Conservation (phyloP, 164 flowering plant species). For the Umbellularia californica region DNA sequence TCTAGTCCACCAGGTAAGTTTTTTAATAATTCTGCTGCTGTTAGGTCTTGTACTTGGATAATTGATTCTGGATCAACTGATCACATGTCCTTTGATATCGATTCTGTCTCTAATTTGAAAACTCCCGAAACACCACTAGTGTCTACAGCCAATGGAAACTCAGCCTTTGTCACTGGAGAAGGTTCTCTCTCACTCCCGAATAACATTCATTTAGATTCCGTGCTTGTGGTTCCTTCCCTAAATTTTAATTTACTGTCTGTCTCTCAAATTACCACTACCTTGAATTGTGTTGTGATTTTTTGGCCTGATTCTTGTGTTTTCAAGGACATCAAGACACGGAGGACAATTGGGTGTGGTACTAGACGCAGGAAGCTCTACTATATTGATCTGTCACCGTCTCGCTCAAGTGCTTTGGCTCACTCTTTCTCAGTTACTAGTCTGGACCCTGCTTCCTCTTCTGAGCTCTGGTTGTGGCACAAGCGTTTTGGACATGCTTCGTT, state of each 20-base stretch:
- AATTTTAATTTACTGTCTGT: neutral
- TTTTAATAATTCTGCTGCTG: neutral
- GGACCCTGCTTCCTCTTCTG: neutral
- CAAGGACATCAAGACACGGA: neutral
- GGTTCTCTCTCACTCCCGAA: neutral
- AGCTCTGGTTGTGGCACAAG: no score
- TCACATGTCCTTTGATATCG: neutral
- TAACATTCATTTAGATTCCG: neutral
- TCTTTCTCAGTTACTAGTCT: neutral
- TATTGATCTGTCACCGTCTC: neutral
- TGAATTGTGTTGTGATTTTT: neutral
- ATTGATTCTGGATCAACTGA: slow-evolving; percentile 7
- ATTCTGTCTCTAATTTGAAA: neutral
- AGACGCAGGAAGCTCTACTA: neutral
- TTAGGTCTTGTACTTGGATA: slow-evolving; percentile 1
- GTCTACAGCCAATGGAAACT: slow-evolving; percentile 1
- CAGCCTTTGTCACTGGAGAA: neutral
- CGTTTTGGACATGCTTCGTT: no score
- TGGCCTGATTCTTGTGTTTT: neutral
- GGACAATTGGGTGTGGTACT: slow-evolving; percentile 2
- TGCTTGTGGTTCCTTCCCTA: neutral
- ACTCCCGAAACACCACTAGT: neutral
- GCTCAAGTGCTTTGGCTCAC: neutral
- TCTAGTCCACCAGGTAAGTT: neutral
- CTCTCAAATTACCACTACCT: neutral